Base-by-base conservation (phyloP, 208 protist genomes). In the Trypanosoma melophagium region DNA sequence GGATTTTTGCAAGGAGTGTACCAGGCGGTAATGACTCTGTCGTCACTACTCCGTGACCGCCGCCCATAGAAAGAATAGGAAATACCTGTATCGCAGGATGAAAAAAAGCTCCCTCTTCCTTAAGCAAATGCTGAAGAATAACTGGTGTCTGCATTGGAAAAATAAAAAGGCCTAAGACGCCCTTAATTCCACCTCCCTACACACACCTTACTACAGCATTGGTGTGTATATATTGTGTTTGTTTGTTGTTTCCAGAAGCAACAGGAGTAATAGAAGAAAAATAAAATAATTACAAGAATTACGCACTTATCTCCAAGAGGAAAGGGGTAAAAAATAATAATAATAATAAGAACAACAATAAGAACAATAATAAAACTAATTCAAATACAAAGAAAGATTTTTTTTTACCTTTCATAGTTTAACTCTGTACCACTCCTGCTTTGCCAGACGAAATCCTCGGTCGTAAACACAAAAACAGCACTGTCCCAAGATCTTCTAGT, bases 51-150 rank as follows among this genome's bases (percentile, higher is more conserved):
- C 92, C 92, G 51, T 92, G 80, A 25, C 92, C 92, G 21, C 92
- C 92, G 25, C 92, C 92, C 92, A 96, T 96, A 10, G 64, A 70
- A 24, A 81, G 71, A 50, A 96, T 70, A 8, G 76, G 56, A 42
- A 56, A 25, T 0, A 87, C 79, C n/a, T 61, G 60, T 42, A 96
- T 69, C 0, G 47, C 51, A 9, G 74, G 41, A 64, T 89, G 55
- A 83, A 87, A 22, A 63, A 60, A 44, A 19, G 78, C 78, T 16
- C 87, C 87, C 53, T 93, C 87, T 51, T 76, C 82, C 77, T 81
- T 77, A 17, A 95, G 74, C 56, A 90, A 40, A 16, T 54, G 70
- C 42, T 80, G 86, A 41, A 95, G 63, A 38, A 56, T 38, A 0
- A 38, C 19, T 12, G 79, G 81, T 4, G 74, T 72, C 4, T 61